Conservation (phyloP, 2,329 filamentous ascomycete genomes). For the Xylaria polymorpha region DNA sequence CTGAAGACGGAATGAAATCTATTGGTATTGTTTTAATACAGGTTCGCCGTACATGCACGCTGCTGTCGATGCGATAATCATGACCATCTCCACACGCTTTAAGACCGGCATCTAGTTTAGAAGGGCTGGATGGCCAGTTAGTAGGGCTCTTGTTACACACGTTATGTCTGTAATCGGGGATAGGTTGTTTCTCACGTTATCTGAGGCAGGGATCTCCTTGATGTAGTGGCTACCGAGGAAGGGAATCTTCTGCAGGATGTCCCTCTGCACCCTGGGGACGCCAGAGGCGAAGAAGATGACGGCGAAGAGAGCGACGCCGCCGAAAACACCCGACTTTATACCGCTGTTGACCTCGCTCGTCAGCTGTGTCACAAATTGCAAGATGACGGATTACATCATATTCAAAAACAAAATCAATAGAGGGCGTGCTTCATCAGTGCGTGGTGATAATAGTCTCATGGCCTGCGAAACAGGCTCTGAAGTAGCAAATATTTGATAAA, state of each 20-base stretch:
- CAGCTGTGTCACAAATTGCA: slow-evolving; percentile 8
- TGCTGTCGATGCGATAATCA: slow-evolving; percentile 39
- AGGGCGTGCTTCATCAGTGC: slow-evolving; percentile 4
- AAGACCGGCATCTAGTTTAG: slow-evolving; percentile 37
- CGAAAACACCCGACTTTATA: slow-evolving; percentile 64
- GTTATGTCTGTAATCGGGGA: neutral
- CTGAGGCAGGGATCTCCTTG: slow-evolving; percentile 67
- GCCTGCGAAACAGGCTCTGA: slow-evolving; percentile 79
- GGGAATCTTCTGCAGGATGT: slow-evolving; percentile 71
- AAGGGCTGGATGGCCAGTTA: slow-evolving; percentile 44
- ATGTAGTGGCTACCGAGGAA: slow-evolving; percentile 63
- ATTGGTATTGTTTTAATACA: slow-evolving; percentile 48
- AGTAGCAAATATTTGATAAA: slow-evolving; percentile 99
- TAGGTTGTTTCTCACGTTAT: slow-evolving; percentile 65
- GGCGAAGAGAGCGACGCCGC: slow-evolving; percentile 67
- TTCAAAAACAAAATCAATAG: neutral
- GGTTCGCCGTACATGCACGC: slow-evolving; percentile 44
- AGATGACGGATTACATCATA: neutral
- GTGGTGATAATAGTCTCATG: slow-evolving; percentile 12
- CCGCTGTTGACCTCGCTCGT: slow-evolving; percentile 55
- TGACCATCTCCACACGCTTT: slow-evolving; percentile 24
- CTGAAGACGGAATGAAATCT: slow-evolving; percentile 44
- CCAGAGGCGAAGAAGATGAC: slow-evolving; percentile 71
- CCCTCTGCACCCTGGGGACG: slow-evolving; percentile 68
- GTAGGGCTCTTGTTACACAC: neutral